These are phyloP conservation scores for Amaranthus hypochondriacus DNA, from an alignment of 148 eudicot genomes.

Conservation along the genomic window DNA sequence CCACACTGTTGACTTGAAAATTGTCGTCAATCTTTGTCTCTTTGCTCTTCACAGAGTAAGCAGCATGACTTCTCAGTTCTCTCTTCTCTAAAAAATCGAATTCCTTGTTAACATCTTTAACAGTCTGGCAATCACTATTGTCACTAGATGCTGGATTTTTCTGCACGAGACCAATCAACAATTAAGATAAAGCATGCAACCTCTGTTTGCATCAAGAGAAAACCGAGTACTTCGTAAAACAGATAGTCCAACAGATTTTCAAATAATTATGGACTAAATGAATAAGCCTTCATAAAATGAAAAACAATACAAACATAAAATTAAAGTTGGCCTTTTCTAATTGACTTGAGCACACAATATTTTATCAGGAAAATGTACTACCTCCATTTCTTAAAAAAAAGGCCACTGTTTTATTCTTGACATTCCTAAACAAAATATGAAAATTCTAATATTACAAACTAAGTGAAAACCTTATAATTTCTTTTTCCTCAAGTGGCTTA, in stretches of 20 bases:
- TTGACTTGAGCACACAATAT: background rate
- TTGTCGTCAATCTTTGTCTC: background rate
- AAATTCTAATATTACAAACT: background rate
- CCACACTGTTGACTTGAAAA: background rate
- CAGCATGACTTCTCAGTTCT: conserved; percentile 7
- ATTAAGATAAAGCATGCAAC: background rate
- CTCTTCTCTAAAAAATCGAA: conserved; percentile 3
- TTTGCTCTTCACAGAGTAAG: conserved; percentile 3
- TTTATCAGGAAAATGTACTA: background rate
- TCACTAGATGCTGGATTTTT: conserved; percentile 8
- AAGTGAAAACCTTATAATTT: too few species aligned
- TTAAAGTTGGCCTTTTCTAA: background rate
- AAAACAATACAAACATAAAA: too few species aligned
- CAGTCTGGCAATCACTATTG: conserved; percentile 3
- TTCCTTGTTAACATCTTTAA: background rate
- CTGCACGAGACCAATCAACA: conserved; percentile 11
- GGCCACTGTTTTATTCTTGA: background rate
- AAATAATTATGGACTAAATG: background rate
- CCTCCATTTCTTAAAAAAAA: background rate
- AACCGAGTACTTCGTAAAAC: background rate
- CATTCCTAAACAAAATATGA: background rate
- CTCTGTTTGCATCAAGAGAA: background rate
- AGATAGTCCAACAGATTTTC: background rate
- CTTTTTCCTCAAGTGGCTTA: too few species aligned
- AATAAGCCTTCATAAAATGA: background rate